A percentile compares a stretch with the other conserved stretches of the same genome.
Evolutionary conservation across 768 basidiomycete species (phyloP).

Genomic region (Lactarius vividus): DNA sequence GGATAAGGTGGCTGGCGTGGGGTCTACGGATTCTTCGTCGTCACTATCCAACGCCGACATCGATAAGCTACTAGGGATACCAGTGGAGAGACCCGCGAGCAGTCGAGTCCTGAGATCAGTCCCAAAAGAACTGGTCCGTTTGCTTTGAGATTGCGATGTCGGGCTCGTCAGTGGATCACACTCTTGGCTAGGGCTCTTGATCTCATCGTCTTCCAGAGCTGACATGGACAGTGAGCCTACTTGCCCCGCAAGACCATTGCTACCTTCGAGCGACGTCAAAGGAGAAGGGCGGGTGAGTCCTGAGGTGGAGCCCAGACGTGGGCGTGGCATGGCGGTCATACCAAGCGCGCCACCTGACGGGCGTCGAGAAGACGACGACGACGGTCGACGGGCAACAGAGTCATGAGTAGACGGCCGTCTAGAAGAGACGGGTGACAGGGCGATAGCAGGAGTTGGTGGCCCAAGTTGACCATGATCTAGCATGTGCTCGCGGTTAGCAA

Average conservation of each 20-base stretch:
- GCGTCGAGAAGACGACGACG: slow-evolving; percentile 24
- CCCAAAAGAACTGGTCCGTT: slow-evolving; percentile 17
- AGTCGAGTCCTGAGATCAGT: slow-evolving; percentile 18
- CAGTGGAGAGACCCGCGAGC: slow-evolving; percentile 10
- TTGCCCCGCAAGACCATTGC: slow-evolving; percentile 19
- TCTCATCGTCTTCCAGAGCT: slow-evolving; percentile 34
- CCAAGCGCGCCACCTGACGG: slow-evolving; percentile 20
- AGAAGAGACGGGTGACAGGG: slow-evolving; percentile 47
- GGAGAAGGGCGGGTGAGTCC: slow-evolving; percentile 13
- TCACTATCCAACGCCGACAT: slow-evolving; percentile 55
- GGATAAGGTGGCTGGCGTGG: neutral
- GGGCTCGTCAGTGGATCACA: slow-evolving; percentile 14
- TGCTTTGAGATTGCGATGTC: neutral
- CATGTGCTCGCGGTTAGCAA: slow-evolving; percentile 93
- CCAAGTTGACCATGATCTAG: slow-evolving; percentile 82
- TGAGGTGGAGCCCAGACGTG: slow-evolving; percentile 22
- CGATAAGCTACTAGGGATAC: slow-evolving; percentile 41
- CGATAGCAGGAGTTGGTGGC: slow-evolving; percentile 55
- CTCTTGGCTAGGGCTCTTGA: slow-evolving; percentile 29
- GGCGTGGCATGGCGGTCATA: slow-evolving; percentile 9
- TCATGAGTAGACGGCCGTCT: slow-evolving; percentile 37
- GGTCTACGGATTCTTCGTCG: slow-evolving; percentile 37
- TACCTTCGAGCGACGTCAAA: slow-evolving; percentile 17
- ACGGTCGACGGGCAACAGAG: slow-evolving; percentile 13
- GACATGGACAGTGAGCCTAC: slow-evolving; percentile 25